Conservation (phyloP, 2,329 filamentous ascomycete genomes). For the Exophiala oligosperma region DNA sequence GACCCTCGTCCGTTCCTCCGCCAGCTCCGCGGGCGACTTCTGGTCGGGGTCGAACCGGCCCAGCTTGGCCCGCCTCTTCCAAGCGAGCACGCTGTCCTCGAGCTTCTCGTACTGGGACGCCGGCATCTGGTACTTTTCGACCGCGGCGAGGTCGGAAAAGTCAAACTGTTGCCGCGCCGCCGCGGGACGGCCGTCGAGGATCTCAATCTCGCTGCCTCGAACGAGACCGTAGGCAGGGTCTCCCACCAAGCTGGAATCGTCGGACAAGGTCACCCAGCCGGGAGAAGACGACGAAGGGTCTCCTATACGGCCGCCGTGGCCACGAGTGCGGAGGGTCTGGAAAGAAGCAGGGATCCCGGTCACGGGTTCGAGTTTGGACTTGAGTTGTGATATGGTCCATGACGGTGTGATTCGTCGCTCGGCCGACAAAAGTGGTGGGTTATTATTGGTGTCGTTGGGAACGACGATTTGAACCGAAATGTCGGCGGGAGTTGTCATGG, state of each 20-base stretch:
- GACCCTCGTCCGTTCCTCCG: slow-evolving; percentile 65
- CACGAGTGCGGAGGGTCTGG: slow-evolving; percentile 73
- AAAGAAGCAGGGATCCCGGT: slow-evolving; percentile 83
- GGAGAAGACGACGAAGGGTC: no score
- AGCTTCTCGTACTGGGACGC: slow-evolving; percentile 81
- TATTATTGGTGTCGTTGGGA: slow-evolving; percentile 28
- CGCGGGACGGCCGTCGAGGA: slow-evolving; percentile 41
- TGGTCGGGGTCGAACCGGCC: slow-evolving; percentile 91
- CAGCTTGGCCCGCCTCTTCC: slow-evolving; percentile 94
- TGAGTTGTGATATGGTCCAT: slow-evolving; percentile 84
- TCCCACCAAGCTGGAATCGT: slow-evolving; percentile 17
- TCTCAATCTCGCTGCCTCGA: slow-evolving; percentile 46
- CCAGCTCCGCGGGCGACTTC: slow-evolving; percentile 66
- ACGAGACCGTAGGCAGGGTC: slow-evolving; percentile 33
- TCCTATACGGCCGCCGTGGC: slow-evolving; percentile 19
- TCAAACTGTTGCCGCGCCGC: slow-evolving; percentile 73
- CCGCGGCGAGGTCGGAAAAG: slow-evolving; percentile 75
- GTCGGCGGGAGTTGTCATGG: slow-evolving; percentile 26
- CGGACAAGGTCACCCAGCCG: not conserved
- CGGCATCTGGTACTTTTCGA: slow-evolving; percentile 91
- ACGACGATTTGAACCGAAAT: slow-evolving; percentile 27
- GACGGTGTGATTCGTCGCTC: slow-evolving; percentile 90
- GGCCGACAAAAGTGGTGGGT: slow-evolving; percentile 55
- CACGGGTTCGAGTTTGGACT: slow-evolving; percentile 84
- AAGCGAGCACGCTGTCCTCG: slow-evolving; percentile 84